Base-by-base conservation (phyloP, 305 asterid genomes). In the Rubia tinctorum region DNA sequence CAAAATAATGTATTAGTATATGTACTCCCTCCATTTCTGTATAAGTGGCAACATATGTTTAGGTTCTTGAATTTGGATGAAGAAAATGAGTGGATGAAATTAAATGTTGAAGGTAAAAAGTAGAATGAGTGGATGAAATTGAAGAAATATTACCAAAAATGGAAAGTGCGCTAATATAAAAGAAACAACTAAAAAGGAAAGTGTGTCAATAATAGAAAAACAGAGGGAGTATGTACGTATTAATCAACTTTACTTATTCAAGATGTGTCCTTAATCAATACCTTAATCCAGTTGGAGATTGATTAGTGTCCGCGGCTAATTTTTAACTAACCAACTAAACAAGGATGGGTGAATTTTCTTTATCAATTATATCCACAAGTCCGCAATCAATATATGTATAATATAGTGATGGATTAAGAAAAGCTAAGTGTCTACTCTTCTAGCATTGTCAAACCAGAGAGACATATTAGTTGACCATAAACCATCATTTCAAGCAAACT, bases 401-500 rank as follows among this genome's bases (percentile, higher is more conserved):
- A 53, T 53, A 53, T 53, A 0, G 23, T 44, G 49, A 18, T 11
- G 20, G 69, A 59, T 44, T 58, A 66, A 13, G 18, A 51, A 9
- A 25, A 8, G 22, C 13, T 4, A 37, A 58, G 58, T 42, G 44
- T 42, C 43, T 42, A 42, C 43, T 22, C 70, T 59, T 71, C 59
- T 71, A 59, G 27, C 44, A 40, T 71, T 58, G 68, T 71, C 75
- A 71, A 59, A 40, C 75, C 15, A 14, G 67, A 71, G 68, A 13
- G 43, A 58, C 56, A 71, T 6, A 39, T 42, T 59, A 61, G 64
- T 68, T 68, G 78, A 75, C 78, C 25, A 61, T 75, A 40, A 58
- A 58, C 59, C 39, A 60, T 75, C 40, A 34, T 68, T 59, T 34
- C 17, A 25, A 68, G 70, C 30, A 45, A 75, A 39, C 27, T 58